Base-by-base conservation (phyloP, 208 protist genomes). In the Sergeia podlipaevii region DNA sequence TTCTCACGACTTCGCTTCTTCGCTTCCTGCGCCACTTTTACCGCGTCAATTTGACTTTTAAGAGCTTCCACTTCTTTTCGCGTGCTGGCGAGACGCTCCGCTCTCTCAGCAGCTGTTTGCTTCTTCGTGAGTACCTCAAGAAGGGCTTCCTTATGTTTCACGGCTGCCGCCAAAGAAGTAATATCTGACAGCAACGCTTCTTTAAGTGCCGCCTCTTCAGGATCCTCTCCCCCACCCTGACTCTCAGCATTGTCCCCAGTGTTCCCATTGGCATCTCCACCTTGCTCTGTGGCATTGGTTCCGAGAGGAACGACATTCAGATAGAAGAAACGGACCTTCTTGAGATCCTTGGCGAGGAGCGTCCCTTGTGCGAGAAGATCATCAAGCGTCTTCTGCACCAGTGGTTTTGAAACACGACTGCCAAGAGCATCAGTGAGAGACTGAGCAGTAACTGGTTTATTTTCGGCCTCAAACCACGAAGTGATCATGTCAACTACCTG, bases 381-480 rank as follows among this genome's bases (percentile, higher is more conserved):
- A 24, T 92, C 84, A 7, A 95, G 59, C 17, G 70, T 80, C 38
- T 70, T 80, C 58, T 89, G 84, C 3, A 92, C 57, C 5, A 87
- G 47, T 23, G 77, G 8, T 47, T 95, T 95, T n/a, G 71, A 30
- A 24, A 89, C 74, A 23, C 77, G 78, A 39, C 89, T 95, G 21
- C 89, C 89, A 23, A 95, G 65, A 3, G 89, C 82, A 51, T 95
- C 84, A 17, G 85, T 88, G 28, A 95, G 61, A 24, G 66, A 89
- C 67, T 90, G 82, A 18, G 76, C 63, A 0, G 89, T 95, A 18
- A 71, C 84, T 0, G 89, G 89, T 46, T 82, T 84, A 48, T 91
- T 87, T 42, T 87, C 67, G n/a, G 61, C 70, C 63, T 91, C 73
- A 70, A 95, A 92, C 85, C 89, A 95, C 20, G 78, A 74, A 29